Evolutionary conservation across 2,329 filamentous ascomycete species (phyloP), one percentile per base, ranked within the genome.

Genomic region (Colletotrichum karsti): DNA sequence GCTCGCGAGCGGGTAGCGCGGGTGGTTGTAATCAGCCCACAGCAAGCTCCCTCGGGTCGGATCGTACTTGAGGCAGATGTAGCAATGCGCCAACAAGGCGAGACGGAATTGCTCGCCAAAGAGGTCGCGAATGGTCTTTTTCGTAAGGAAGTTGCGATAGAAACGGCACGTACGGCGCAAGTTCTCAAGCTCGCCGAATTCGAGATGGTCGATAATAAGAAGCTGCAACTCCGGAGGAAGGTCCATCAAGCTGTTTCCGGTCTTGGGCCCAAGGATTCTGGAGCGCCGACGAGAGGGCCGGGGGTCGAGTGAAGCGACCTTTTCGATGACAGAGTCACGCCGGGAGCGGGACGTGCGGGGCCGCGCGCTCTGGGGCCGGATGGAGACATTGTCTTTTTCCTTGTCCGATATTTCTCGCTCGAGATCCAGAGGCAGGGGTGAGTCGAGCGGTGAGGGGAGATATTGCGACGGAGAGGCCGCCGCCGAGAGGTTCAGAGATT

Each of bases 171-270:
- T 83, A 26, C 78, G 76, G 10, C 83, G 79, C 15, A 85, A 74
- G 15, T 77, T 76, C 70, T 83, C 77, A 18, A 85, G 76, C 70
- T 84, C 80, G 41, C 79, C 81, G 62, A 84, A 83, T 61, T 76
- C 76, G 57, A 84, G 79, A 22, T 79, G 71, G 22, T 73, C 70
- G n/a, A 84, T 71, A 42, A 84, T 77, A 71, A 79, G 73, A 46
- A 83, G 73, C 58, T 83, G 80, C 6, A 85, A 70, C 72, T 85
- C 83, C 7, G 74, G 73, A 4, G 83, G 82, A 0, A 85, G 75
- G 26, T 73, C 74, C 37, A 82, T 71, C 4, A 84, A 69, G 58
- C 56, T 55, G 26, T 60, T 59, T 20, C 60, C 57, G 22, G 65
- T 68, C 46, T 35, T 68, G 24, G 66, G 56, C 20, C 65, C 55